Conservation (phyloP, 2,329 filamentous ascomycete species). For the Cladosporium colombiae region DNA sequence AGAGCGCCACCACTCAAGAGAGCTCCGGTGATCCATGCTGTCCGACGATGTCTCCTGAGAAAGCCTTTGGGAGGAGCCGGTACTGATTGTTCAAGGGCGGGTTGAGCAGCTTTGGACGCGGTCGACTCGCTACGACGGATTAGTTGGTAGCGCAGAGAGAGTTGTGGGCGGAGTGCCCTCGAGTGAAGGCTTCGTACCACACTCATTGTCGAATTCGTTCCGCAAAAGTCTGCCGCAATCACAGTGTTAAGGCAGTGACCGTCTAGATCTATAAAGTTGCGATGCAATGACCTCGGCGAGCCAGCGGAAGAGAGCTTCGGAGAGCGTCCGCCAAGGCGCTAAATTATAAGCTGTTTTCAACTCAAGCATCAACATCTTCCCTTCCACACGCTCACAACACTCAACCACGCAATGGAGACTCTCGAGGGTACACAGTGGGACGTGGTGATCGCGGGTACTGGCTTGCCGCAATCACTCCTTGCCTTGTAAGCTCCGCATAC, state of each 20-base stretch:
- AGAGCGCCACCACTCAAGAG: conserved; percentile 41
- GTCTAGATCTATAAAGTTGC: neutral
- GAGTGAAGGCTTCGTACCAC: conserved; percentile 9
- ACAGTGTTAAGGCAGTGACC: neutral
- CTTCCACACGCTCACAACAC: conserved; percentile 2
- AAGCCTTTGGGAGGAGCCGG: conserved; percentile 11
- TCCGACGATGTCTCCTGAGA: conserved; percentile 12
- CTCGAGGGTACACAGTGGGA: conserved; percentile 55
- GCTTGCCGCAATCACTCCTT: conserved; percentile 54
- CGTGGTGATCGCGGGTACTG: conserved; percentile 55
- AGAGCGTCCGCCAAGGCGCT: conserved; percentile 2
- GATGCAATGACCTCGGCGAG: neutral
- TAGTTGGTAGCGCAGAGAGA: conserved; percentile 31
- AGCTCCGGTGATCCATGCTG: conserved; percentile 38
- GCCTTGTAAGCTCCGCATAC: conserved; percentile 49
- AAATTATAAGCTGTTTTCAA: conserved; percentile 1
- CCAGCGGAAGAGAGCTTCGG: conserved; percentile 5
- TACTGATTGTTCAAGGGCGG: conserved; percentile 5
- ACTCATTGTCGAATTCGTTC: conserved; percentile 17
- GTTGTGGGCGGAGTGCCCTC: conserved; percentile 27
- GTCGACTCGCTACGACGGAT: conserved; percentile 22
- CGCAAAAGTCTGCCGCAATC: neutral
- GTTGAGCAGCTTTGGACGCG: conserved; percentile 13
- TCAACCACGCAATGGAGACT: conserved; percentile 44
- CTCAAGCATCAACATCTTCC: conserved; percentile 8